phyloP scores from a whole-genome alignment of 176 grass and related monocot genomes.

The Calamus simplicifolius region DNA sequence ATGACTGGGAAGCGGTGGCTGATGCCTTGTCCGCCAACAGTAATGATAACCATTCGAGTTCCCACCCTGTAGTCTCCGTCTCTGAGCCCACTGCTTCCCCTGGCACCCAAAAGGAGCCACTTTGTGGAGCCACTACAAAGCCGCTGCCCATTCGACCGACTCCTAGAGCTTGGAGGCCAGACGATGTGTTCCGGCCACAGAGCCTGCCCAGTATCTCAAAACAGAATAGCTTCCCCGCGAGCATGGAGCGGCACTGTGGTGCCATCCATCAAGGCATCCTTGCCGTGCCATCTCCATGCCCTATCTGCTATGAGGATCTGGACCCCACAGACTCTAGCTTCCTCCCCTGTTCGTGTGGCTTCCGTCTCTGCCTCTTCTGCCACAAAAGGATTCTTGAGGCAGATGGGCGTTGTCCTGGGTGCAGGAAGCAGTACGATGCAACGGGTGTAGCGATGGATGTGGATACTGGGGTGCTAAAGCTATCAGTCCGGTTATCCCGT shows the following conservation, averaged over 20 bases:
- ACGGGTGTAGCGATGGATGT: background rate
- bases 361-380: constrained; percentile 17
- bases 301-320: constrained; percentile 15
- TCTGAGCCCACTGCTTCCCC: background rate
- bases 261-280: constrained; percentile 3
- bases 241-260: background rate
- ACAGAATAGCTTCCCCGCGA: background rate
- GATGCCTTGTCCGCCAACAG: background rate
- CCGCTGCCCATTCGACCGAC: background rate
- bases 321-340: constrained; percentile 12
- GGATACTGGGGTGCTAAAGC: background rate
- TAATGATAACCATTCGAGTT: background rate
- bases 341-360: constrained; percentile 18
- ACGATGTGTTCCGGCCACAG: background rate
- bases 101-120: background rate
- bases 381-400: constrained; percentile 14
- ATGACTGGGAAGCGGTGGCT: constrained; percentile 11
- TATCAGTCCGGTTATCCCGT: background rate
- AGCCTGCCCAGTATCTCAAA: constrained; percentile 1
- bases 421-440: constrained; percentile 9
- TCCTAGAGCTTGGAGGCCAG: constrained; percentile 3
- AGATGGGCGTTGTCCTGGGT: constrained; percentile 14
- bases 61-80: background rate
- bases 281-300: background rate
- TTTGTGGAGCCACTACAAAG: background rate